Percentiles rank a stretch among this genome's conserved stretches.
Evolutionary conservation across 192 early-diverging fungal species (phyloP).

Genomic region (Funneliformis geosporum): DNA sequence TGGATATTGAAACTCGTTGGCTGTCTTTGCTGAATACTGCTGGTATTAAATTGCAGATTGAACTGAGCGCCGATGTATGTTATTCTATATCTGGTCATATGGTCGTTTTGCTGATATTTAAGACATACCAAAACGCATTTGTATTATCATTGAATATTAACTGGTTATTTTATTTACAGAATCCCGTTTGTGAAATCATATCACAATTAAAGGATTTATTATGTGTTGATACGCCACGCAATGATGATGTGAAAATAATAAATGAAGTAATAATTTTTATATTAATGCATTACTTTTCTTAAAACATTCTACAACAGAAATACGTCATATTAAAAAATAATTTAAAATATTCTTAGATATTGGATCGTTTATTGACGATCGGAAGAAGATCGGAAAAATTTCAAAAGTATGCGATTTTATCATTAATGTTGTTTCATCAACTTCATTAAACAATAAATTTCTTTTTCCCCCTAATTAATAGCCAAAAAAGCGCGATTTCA

Average conservation of each 20-base stretch:
- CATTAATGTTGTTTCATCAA: not conserved
- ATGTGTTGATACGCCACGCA: not conserved
- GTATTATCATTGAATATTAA: no score
- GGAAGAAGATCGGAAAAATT: conserved; percentile 5
- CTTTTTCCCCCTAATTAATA: not conserved
- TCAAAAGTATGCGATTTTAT: conserved; percentile 4
- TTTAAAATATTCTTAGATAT: not conserved
- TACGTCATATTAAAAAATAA: no score
- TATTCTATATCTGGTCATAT: not conserved
- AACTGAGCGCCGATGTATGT: not conserved
- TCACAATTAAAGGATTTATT: conserved; percentile 9
- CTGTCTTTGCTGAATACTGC: not conserved
- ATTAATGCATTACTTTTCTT: not conserved
- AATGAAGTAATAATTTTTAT: conserved; percentile 14
- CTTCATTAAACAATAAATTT: not conserved
- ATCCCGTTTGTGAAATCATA: not conserved
- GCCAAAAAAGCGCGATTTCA: conserved; percentile 20
- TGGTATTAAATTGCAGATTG: not conserved
- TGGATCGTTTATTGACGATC: conserved; percentile 8
- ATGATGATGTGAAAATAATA: conserved; percentile 12
- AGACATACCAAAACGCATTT: no score
- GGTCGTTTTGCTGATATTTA: not conserved
- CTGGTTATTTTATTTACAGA: not conserved
- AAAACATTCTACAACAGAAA: not conserved
- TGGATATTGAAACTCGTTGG: conserved; percentile 13